A percentile compares a stretch with the other conserved stretches of the same genome.
Conservation (phyloP, 2,329 filamentous ascomycete species). For the Curvularia hawaiiensis region DNA sequence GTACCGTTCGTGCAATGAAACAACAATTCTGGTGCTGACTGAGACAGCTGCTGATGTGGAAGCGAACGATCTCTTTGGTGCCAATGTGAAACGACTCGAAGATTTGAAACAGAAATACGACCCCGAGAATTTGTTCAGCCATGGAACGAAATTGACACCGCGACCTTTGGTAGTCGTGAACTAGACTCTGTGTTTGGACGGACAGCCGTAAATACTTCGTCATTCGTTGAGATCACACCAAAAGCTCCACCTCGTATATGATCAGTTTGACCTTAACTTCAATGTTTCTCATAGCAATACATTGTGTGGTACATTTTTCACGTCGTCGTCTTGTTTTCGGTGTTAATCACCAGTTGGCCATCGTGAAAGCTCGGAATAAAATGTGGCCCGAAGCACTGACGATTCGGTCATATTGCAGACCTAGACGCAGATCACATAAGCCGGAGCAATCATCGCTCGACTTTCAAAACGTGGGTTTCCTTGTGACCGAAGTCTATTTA, state of each 20-base stretch:
- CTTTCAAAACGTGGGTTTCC: background rate
- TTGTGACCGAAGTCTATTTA: too few relatives aligned
- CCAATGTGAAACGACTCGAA: conserved; percentile 38
- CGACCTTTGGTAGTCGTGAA: conserved; percentile 29
- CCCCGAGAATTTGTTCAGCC: conserved; percentile 41
- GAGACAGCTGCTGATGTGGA: conserved; percentile 30
- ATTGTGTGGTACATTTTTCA: too few relatives aligned
- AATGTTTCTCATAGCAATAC: too few relatives aligned
- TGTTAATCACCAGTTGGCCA: background rate
- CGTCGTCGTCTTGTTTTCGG: background rate
- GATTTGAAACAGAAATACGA: conserved; percentile 45
- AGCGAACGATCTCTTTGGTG: conserved; percentile 39
- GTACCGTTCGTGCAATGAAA: background rate
- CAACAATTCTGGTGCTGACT: background rate
- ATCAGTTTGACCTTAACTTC: too few relatives aligned
- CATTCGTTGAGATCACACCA: too few relatives aligned
- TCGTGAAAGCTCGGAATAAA: background rate
- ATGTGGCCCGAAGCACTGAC: background rate
- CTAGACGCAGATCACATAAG: background rate
- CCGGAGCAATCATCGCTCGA: background rate
- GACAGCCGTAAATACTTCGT: background rate
- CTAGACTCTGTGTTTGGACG: background rate
- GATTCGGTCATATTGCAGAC: background rate
- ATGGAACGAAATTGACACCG: conserved; percentile 32
- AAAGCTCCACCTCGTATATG: too few relatives aligned